Base-by-base conservation (phyloP, 2,329 filamentous ascomycete genomes). In the Ophiostoma sp. region DNA sequence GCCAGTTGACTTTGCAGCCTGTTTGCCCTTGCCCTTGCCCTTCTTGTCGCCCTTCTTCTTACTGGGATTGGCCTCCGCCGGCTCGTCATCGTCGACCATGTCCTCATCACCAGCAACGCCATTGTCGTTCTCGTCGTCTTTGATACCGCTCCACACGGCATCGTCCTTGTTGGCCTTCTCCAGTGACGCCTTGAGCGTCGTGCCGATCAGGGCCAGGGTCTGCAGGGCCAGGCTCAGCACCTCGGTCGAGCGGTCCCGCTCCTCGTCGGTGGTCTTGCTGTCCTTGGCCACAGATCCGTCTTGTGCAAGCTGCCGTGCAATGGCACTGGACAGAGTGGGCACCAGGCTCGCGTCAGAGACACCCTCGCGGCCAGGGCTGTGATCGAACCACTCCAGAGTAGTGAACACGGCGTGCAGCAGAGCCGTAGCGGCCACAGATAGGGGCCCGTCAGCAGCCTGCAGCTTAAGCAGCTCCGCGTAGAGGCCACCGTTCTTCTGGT, bases 201-300 rank as follows among this genome's bases (percentile, higher is more conserved):
- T 89, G 60, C 87, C 87, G 66, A 90, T 89, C 7, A 87, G 87
- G 4, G 87, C 88, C 0, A 89, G 80, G 20, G 88, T 85, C 77
- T 90, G 87, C 0, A 90, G 78, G 3, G 86, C 86, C 20, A 87
- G 77, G 75, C 85, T 81, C 68, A 85, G 77, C 54, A 83, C 81
- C 72, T 86, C 84, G 8, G 31, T 73, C 74, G 20, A 77, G 13
- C 69, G 71, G 48, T 70, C 67, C 6, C 31, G 64, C 15, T 60
- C 71, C 52, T 65, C 64, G 10, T 64, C 67, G 15, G 44, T 31
- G 5, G 17, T 44, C 60, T 64, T 39, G 31, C 36, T 23, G 11
- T 54, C 17, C 27, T 66, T 68, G 23, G 13, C 39, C 1, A 10
- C 60, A 39, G 23, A 41, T 1, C 23, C 67, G n/a, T 67, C 65